phyloP scores from a whole-genome alignment of 1,139 yeast genomes.

The Kluyveromyces marxianus region DNA sequence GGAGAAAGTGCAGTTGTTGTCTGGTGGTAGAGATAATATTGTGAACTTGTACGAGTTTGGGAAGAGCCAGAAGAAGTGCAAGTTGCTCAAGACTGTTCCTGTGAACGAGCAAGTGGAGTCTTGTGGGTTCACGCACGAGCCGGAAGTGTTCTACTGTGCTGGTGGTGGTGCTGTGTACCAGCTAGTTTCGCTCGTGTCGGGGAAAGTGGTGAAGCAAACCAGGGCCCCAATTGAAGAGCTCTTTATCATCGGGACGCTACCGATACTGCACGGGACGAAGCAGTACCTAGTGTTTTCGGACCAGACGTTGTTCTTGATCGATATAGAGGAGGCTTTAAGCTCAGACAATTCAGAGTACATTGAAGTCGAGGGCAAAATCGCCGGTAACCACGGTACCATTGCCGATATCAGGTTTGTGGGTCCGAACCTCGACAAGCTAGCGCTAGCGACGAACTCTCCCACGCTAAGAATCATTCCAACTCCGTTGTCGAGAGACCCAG shows the following conservation, averaged over 20 bases:
- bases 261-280: slow-evolving; percentile 26
- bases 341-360: slow-evolving; percentile 33
- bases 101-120: slow-evolving; percentile 75
- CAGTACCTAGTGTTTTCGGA: slow-evolving; percentile 59
- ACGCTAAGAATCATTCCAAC: slow-evolving; percentile 62
- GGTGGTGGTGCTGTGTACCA: slow-evolving; percentile 68
- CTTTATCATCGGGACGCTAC: slow-evolving; percentile 52
- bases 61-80: slow-evolving; percentile 42
- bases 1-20: slow-evolving; percentile 50
- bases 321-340: slow-evolving; percentile 30
- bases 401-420: slow-evolving; percentile 82
- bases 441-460: slow-evolving; percentile 94
- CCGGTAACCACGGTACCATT: slow-evolving; percentile 94
- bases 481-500: slow-evolving; percentile 26
- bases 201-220: slow-evolving; percentile 40
- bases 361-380: slow-evolving; percentile 48
- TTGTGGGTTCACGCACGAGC: slow-evolving; percentile 51
- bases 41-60: slow-evolving; percentile 44
- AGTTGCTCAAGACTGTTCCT: slow-evolving; percentile 60
- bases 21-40: slow-evolving; percentile 88
- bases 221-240: slow-evolving; percentile 59
- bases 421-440: slow-evolving; percentile 48
- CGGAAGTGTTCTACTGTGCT: slow-evolving; percentile 51
- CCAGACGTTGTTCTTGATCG: slow-evolving; percentile 64
- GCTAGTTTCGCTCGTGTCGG: slow-evolving; percentile 46